Conservation (phyloP, 2,329 filamentous ascomycete genomes). For the Polytolypa hystricis region DNA sequence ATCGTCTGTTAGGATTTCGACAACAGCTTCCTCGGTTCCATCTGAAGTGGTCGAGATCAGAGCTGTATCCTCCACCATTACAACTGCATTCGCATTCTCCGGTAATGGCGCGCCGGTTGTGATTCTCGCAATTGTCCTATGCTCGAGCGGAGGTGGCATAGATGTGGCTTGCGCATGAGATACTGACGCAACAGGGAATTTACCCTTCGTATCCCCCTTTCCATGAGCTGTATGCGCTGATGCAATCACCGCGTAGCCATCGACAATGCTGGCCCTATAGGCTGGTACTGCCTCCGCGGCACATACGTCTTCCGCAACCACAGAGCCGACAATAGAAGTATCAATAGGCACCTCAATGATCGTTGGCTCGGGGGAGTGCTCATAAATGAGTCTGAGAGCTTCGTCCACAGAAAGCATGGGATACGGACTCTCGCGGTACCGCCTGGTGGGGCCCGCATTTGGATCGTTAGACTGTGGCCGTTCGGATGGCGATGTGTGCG, state of each 20-base stretch:
- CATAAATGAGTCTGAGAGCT: constrained; percentile 60
- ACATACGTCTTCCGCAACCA: constrained; percentile 72
- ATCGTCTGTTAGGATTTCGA: constrained; percentile 72
- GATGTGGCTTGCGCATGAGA: constrained; percentile 73
- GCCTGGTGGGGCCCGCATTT: constrained; percentile 49
- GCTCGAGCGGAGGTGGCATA: constrained; percentile 48
- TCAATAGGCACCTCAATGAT: constrained; percentile 51
- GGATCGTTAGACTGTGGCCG: constrained; percentile 49
- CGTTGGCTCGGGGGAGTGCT: constrained; percentile 57
- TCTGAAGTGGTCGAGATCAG: constrained; percentile 66
- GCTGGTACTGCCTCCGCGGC: constrained; percentile 79
- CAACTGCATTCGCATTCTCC: constrained; percentile 75
- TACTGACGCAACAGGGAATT: constrained; percentile 75
- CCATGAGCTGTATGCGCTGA: constrained; percentile 39
- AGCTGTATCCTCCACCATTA: constrained; percentile 93
- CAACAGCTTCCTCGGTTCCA: constrained; percentile 70
- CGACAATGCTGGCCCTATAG: constrained; percentile 90
- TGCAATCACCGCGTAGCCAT: constrained; percentile 79
- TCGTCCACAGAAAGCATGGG: constrained; percentile 82
- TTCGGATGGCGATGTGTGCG: constrained; percentile 59
- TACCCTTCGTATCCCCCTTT: constrained; percentile 55
- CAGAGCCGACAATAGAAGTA: constrained; percentile 56
- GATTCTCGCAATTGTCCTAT: constrained; percentile 74
- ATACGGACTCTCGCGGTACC: constrained; percentile 79
- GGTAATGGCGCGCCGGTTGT: constrained; percentile 91